These are phyloP conservation scores for Saksenaea oblongispora DNA, from an alignment of 371 early-diverging fungal genomes.

Conservation along the genomic window DNA sequence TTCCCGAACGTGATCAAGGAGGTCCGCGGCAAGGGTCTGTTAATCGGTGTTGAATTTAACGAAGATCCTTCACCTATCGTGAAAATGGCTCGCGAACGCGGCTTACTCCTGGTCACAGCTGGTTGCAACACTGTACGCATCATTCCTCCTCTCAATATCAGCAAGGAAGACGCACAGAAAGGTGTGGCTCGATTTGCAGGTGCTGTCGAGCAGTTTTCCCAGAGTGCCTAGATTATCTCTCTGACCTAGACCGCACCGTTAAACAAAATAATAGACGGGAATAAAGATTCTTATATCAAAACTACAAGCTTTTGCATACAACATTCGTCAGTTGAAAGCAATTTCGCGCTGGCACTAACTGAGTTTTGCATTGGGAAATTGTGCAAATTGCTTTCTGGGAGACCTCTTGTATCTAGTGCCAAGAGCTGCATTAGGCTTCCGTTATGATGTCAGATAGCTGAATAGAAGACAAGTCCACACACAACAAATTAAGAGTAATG, in stretches of 20 bases:
- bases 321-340: too few relatives aligned
- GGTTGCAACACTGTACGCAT: conserved; percentile 87
- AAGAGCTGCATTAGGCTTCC: too few relatives aligned
- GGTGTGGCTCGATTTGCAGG: conserved; percentile 68
- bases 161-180: conserved; percentile 65
- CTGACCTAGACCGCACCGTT: background rate
- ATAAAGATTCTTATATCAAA: too few relatives aligned
- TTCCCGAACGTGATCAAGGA: conserved; percentile 66
- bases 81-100: conserved; percentile 76
- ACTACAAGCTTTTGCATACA: too few relatives aligned
- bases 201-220: conserved; percentile 55
- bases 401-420: too few relatives aligned
- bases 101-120: conserved; percentile 88
- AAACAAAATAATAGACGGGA: too few relatives aligned
- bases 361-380: too few relatives aligned
- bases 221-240: background rate
- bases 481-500: too few relatives aligned
- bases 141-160: conserved; percentile 83
- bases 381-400: too few relatives aligned
- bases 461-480: too few relatives aligned
- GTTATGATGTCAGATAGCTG: too few relatives aligned
- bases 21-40: conserved; percentile 84
- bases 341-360: too few relatives aligned
- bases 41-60: conserved; percentile 77
- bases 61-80: conserved; percentile 71